Conservation (phyloP, 2,329 filamentous ascomycete species). For the Penicillium nordicum region DNA sequence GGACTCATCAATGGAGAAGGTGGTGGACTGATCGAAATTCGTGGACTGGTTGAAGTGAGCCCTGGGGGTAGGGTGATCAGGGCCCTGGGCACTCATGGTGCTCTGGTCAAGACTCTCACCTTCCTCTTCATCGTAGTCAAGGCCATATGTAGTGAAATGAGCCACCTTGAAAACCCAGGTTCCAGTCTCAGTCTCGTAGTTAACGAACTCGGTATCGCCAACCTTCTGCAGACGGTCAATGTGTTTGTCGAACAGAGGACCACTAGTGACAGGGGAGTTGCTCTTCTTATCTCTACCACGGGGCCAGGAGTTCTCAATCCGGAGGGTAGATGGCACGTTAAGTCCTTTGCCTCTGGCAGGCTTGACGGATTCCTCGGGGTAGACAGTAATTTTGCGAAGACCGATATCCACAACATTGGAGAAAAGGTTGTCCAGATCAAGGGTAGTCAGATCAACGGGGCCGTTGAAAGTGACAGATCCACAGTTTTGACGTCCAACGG, state of each 20-base stretch:
- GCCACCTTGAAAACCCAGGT: slow-evolving; percentile 91
- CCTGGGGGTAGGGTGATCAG: slow-evolving; percentile 49
- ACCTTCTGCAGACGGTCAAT: slow-evolving; percentile 74
- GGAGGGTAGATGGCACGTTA: slow-evolving; percentile 84
- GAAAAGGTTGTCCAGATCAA: slow-evolving; percentile 76
- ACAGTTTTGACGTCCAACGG: slow-evolving; percentile 76
- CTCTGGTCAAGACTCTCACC: slow-evolving; percentile 52
- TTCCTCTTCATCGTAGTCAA: slow-evolving; percentile 71
- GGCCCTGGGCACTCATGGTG: slow-evolving; percentile 47
- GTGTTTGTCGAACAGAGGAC: slow-evolving; percentile 74
- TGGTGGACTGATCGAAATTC: slow-evolving; percentile 38
- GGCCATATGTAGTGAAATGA: slow-evolving; percentile 92
- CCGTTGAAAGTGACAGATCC: slow-evolving; percentile 79
- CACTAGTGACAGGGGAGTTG: slow-evolving; percentile 56
- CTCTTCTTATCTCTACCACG: slow-evolving; percentile 61
- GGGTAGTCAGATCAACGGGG: slow-evolving; percentile 74
- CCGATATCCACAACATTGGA: slow-evolving; percentile 72
- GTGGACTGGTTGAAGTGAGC: slow-evolving; percentile 32
- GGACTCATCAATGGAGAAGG: slow-evolving; percentile 42
- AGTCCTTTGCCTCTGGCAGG: slow-evolving; percentile 81
- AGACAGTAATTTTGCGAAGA: slow-evolving; percentile 81
- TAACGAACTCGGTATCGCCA: slow-evolving; percentile 73
- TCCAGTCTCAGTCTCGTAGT: slow-evolving; percentile 74
- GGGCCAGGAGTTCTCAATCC: slow-evolving; percentile 91
- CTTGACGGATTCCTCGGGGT: slow-evolving; percentile 71